phyloP scores from a whole-genome alignment of 2,329 filamentous ascomycete species.

The Cladosporium sp. region DNA sequence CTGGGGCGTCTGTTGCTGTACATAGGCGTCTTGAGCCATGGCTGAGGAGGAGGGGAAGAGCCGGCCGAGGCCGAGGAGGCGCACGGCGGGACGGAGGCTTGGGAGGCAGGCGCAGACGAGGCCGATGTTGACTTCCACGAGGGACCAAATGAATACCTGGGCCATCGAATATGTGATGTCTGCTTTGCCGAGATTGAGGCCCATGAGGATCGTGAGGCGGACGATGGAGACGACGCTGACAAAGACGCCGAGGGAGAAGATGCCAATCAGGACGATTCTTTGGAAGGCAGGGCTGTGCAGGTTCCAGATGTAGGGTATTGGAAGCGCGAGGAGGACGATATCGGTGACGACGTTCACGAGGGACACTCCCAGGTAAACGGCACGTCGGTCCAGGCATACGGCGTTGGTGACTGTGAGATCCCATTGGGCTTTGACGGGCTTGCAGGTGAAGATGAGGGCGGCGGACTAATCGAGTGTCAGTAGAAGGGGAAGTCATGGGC shows the following conservation, averaged over 20 bases:
- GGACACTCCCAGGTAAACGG: slow-evolving; percentile 7
- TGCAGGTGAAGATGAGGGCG: slow-evolving; percentile 13
- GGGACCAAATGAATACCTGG: slow-evolving; percentile 11
- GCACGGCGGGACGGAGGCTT: slow-evolving; percentile 12
- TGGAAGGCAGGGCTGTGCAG: slow-evolving; percentile 12
- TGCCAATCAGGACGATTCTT: slow-evolving; percentile 10
- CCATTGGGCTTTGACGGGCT: slow-evolving; percentile 14
- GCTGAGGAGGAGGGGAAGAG: not conserved
- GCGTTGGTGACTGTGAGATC: slow-evolving; percentile 11
- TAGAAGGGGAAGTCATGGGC: not conserved
- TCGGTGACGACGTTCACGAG: slow-evolving; percentile 13
- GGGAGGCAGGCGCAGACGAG: slow-evolving; percentile 13
- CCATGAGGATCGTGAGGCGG: slow-evolving; percentile 13
- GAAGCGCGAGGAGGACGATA: slow-evolving; percentile 12
- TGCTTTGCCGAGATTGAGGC: slow-evolving; percentile 6
- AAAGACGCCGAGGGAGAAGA: slow-evolving; percentile 16
- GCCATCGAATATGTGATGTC: slow-evolving; percentile 14
- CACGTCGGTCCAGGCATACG: slow-evolving; percentile 8
- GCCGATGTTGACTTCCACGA: slow-evolving; percentile 9
- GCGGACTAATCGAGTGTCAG: slow-evolving; percentile 5
- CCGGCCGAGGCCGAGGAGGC: slow-evolving; percentile 8
- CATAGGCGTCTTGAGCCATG: not conserved
- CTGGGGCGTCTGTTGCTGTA: not conserved
- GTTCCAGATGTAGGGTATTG: slow-evolving; percentile 15
- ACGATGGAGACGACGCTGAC: slow-evolving; percentile 14